phyloP scores from a whole-genome alignment of 306 rosid genomes.

The Acmispon strigosus region DNA sequence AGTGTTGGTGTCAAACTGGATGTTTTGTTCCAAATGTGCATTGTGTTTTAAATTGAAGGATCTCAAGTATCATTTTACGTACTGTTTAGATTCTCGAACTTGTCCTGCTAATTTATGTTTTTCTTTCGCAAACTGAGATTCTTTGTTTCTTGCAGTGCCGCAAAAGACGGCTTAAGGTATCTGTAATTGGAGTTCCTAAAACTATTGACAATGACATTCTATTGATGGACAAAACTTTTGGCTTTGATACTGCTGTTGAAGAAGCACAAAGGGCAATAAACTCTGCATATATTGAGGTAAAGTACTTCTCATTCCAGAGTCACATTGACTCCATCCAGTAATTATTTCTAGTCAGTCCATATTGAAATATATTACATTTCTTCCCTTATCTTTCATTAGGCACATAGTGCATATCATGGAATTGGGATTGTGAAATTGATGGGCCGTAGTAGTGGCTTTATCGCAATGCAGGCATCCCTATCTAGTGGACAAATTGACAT shows the following conservation, averaged over 20 bases:
- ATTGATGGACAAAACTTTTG: slow-evolving; percentile 97
- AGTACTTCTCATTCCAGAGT: not conserved
- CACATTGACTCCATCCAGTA: not conserved
- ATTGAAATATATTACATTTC: slow-evolving; percentile 13
- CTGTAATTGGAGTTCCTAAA: slow-evolving; percentile 93
- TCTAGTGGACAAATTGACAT: slow-evolving; percentile 96
- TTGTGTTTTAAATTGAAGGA: not conserved
- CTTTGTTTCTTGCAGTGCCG: slow-evolving; percentile 53
- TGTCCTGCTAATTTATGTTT: not conserved
- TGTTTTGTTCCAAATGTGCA: not conserved
- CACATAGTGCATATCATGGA: slow-evolving; percentile 98
- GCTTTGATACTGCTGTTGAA: slow-evolving; percentile 99
- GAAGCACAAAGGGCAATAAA: slow-evolving; percentile 97
- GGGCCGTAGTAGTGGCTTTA: slow-evolving; percentile 99
- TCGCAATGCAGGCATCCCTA: slow-evolving; percentile 95
- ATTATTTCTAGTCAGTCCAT: not conserved
- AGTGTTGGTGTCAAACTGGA: not conserved
- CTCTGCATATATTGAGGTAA: slow-evolving; percentile 97
- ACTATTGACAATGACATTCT: slow-evolving; percentile 96
- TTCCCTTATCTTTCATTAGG: slow-evolving; percentile 48
- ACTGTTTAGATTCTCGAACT: not conserved
- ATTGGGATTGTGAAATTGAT: slow-evolving; percentile 90
- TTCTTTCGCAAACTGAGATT: not conserved
- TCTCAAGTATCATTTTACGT: not conserved
- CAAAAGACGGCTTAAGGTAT: slow-evolving; percentile 62